Percentiles rank a stretch among this genome's conserved stretches.
phyloP scores from a whole-genome alignment of 106 monocot species.

The Vanilla planifolia region DNA sequence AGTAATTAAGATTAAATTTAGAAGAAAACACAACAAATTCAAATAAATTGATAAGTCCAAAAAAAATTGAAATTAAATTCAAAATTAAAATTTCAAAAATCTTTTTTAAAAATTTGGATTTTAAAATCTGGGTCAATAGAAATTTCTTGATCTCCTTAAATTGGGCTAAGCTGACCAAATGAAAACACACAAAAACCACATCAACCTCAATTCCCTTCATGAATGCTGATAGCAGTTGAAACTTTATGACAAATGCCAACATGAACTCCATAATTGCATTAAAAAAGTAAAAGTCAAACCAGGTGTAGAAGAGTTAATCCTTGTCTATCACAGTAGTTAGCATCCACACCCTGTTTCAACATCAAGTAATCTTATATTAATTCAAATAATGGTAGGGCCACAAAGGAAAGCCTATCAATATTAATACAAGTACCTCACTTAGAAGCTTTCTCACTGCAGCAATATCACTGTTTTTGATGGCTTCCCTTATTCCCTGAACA shows the following conservation, averaged over 20 bases:
- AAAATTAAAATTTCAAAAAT: no score
- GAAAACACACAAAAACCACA: no score
- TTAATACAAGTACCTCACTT: constrained; percentile 33
- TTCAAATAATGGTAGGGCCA: neutral
- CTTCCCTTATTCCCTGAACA: constrained; percentile 88
- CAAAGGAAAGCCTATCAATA: neutral
- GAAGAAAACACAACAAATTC: no score
- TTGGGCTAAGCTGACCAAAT: no score
- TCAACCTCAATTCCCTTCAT: no score
- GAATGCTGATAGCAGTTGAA: neutral
- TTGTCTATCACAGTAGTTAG: constrained; percentile 92
- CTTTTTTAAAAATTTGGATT: no score
- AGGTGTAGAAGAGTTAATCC: constrained; percentile 82
- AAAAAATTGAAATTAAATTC: no score
- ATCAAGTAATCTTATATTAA: neutral
- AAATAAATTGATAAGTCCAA: no score
- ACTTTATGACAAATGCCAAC: neutral
- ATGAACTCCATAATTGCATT: neutral
- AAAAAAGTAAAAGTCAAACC: constrained; percentile 44
- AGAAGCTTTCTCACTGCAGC: constrained; percentile 71
- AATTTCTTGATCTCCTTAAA: no score
- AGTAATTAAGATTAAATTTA: no score
- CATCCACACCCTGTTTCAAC: constrained; percentile 55
- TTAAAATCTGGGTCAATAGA: no score
- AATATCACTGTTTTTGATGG: constrained; percentile 75